Percentiles rank a stretch among this genome's conserved stretches.
Conservation (phyloP, 2,329 filamentous ascomycete genomes). For the Fusarium sp. region DNA sequence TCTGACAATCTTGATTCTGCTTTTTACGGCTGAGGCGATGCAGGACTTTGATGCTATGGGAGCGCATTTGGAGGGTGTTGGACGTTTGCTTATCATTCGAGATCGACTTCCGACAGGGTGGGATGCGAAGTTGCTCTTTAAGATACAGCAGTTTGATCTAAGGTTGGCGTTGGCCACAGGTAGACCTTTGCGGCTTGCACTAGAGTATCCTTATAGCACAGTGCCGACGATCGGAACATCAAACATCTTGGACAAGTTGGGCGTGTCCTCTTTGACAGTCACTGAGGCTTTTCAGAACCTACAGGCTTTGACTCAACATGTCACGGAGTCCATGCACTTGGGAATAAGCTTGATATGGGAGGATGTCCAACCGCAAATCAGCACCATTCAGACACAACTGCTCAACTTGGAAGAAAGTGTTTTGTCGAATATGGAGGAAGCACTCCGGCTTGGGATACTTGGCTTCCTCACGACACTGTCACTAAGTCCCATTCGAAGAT, state of each 20-base stretch:
- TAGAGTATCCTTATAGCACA: accelerated
- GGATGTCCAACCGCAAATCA: not conserved
- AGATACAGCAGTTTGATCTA: slow-evolving; percentile 11
- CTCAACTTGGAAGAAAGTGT: accelerated
- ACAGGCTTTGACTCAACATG: not conserved
- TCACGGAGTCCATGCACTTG: accelerated
- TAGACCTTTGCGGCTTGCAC: not conserved
- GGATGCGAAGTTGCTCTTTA: slow-evolving; percentile 3
- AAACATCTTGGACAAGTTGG: accelerated
- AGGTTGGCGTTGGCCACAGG: not conserved
- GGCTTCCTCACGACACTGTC: slow-evolving; percentile 3
- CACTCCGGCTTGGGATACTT: slow-evolving; percentile 7
- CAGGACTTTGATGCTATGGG: not conserved
- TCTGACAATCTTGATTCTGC: not conserved
- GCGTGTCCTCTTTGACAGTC: accelerated
- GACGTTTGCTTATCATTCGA: not conserved
- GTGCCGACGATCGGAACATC: accelerated
- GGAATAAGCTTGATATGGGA: not conserved
- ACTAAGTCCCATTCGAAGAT: not conserved
- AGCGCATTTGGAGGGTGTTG: not conserved
- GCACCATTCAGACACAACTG: not conserved
- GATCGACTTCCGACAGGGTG: not conserved
- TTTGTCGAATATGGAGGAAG: not conserved
- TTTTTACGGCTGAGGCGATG: not conserved
- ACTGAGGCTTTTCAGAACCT: not conserved